Conservation (phyloP, 2,329 filamentous ascomycete species). For the Zymoseptoria pseudotritici region DNA sequence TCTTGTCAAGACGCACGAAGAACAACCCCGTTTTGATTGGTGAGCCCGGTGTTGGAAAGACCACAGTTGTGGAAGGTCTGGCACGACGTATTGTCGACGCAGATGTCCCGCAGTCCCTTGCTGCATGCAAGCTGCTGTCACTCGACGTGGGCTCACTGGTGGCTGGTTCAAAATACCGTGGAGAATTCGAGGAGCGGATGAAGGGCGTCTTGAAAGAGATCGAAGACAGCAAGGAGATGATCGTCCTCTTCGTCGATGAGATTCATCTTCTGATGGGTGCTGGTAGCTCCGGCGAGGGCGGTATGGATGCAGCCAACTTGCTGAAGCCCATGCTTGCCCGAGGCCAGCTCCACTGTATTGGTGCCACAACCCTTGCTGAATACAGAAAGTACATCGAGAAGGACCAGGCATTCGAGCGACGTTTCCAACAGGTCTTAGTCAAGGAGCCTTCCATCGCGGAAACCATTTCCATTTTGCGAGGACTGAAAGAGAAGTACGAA, state of each 20-base stretch:
- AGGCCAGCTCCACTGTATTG: slow-evolving; percentile 95
- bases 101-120: slow-evolving; percentile 91
- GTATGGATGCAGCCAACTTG: slow-evolving; percentile 97
- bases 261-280: slow-evolving; percentile 98
- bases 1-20: slow-evolving; percentile 88
- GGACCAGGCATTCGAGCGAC: slow-evolving; percentile 92
- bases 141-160: slow-evolving; percentile 92
- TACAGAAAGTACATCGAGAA: slow-evolving; percentile 99
- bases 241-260: slow-evolving; percentile 96
- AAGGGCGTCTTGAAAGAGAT: slow-evolving; percentile 98
- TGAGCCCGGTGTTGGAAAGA: slow-evolving; percentile 97
- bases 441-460: slow-evolving; percentile 86
- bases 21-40: slow-evolving; percentile 98
- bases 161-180: slow-evolving; percentile 94
- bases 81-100: slow-evolving; percentile 93
- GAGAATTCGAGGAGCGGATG: slow-evolving; percentile 98
- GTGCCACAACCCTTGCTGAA: slow-evolving; percentile 87
- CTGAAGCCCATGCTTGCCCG: slow-evolving; percentile 97
- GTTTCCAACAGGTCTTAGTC: slow-evolving; percentile 96
- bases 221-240: slow-evolving; percentile 87
- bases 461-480: slow-evolving; percentile 96
- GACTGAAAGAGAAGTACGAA: slow-evolving; percentile 95
- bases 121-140: slow-evolving; percentile 86
- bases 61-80: slow-evolving; percentile 91
- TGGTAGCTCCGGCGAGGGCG: slow-evolving; percentile 86